phyloP scores from a whole-genome alignment of 345 rosid species.

The Eucalyptus victrix region DNA sequence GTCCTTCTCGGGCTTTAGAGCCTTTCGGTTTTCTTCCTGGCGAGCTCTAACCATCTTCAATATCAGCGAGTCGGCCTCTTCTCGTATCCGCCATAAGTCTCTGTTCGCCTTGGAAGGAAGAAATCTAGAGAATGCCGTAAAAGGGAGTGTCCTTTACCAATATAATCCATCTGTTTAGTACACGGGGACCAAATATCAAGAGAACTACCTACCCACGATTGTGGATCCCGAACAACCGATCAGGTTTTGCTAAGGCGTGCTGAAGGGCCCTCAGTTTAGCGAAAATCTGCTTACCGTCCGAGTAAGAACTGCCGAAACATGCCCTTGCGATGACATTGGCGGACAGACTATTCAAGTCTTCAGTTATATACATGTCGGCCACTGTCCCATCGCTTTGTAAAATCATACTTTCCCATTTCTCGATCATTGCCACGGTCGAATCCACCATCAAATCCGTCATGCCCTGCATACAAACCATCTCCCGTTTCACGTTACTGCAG shows the following conservation, averaged over 20 bases:
- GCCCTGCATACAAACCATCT: background rate
- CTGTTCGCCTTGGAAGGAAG: constrained; percentile 1
- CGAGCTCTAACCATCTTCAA: constrained; percentile 1
- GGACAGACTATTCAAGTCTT: constrained; percentile 5
- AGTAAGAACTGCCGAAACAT: constrained; percentile 15
- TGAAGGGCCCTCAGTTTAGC: background rate
- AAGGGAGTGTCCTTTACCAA: background rate
- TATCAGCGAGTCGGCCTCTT: constrained; percentile 3
- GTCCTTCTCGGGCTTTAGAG: background rate
- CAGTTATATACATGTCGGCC: constrained; percentile 2
- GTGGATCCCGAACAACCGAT: background rate
- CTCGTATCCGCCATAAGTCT: background rate
- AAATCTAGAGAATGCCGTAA: background rate
- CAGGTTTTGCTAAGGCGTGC: constrained; percentile 2
- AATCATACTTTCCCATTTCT: background rate
- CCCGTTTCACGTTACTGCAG: background rate
- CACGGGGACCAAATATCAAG: background rate
- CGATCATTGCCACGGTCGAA: background rate
- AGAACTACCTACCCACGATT: background rate
- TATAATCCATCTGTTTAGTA: background rate
- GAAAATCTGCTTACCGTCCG: constrained; percentile 6
- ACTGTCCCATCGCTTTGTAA: background rate
- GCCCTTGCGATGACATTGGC: constrained; percentile 12
- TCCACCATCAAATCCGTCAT: constrained; percentile 12
- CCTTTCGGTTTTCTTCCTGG: background rate